phyloP scores from a whole-genome alignment of 1,284 basidiomycete genomes.

The Sporisorium scitamineum region DNA sequence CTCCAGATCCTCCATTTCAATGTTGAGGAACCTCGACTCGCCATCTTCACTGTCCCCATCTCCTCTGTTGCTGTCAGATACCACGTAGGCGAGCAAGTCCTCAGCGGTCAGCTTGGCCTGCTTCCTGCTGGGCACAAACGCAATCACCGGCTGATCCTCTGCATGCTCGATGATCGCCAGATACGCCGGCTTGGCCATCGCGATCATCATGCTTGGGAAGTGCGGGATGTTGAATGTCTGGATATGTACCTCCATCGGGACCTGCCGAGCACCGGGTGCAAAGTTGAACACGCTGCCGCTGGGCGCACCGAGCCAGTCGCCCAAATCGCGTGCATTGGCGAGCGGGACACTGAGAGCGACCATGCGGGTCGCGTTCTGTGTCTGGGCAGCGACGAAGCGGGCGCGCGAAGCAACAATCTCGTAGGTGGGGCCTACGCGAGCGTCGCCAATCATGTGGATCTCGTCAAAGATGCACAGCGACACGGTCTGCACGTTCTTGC shows the following conservation, averaged over 20 bases:
- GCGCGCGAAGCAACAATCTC: slow-evolving; percentile 95
- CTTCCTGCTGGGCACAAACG: slow-evolving; percentile 92
- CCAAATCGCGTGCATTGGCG: slow-evolving; percentile 94
- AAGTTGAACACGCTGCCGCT: slow-evolving; percentile 95
- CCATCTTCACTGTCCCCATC: slow-evolving; percentile 65
- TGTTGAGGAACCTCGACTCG: slow-evolving; percentile 88
- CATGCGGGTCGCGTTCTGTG: slow-evolving; percentile 87
- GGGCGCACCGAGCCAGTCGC: slow-evolving; percentile 96
- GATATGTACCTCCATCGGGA: slow-evolving; percentile 96
- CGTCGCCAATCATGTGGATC: slow-evolving; percentile 87
- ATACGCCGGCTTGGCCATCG: slow-evolving; percentile 99
- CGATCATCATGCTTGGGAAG: slow-evolving; percentile 97
- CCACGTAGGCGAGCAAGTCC: slow-evolving; percentile 88
- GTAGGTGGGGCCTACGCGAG: slow-evolving; percentile 93
- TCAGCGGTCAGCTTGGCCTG: slow-evolving; percentile 93
- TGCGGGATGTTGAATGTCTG: slow-evolving; percentile 96
- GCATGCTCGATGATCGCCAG: slow-evolving; percentile 92
- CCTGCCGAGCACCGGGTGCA: slow-evolving; percentile 89
- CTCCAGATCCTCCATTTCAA: slow-evolving; percentile 83
- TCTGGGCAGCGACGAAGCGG: slow-evolving; percentile 95
- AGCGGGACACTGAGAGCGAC: slow-evolving; percentile 93
- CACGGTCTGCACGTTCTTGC: slow-evolving; percentile 95
- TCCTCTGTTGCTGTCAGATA: slow-evolving; percentile 78
- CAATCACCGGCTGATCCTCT: slow-evolving; percentile 84
- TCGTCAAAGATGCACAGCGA: slow-evolving; percentile 95